Evolutionary conservation across 2,329 filamentous ascomycete species (phyloP), one percentile per base, ranked within the genome.

Genomic region (Fusarium sp.): DNA sequence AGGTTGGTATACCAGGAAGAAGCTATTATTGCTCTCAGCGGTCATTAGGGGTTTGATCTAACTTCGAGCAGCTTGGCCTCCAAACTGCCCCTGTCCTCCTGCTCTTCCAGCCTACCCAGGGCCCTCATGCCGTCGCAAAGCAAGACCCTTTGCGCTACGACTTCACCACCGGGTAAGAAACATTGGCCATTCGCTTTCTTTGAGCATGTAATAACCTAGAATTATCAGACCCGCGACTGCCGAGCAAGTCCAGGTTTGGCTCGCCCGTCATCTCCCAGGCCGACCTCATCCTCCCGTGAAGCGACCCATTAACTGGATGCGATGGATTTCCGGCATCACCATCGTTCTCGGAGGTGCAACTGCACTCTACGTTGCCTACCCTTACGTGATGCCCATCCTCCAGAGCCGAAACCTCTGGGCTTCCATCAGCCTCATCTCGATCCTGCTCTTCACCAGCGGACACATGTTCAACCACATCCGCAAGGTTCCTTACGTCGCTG

Each of bases 401-500:
- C 94, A 95, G 83, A 98, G 93, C 86, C 93, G 96, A 77, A 98
- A 97, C 80, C 85, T 98, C 20, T 99, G 97, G 97, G 95, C 96
- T 27, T 94, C 94, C 24, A 84, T 97, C 79, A 97, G 94, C 83
- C 86, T 99, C 76, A 95, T 98, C 79, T 88, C 92, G 16, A 95
- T 99, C 73, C 89, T 99, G 48, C 88, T 98, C 67, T 99, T 98
- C 85, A 98, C 93, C 56, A 97, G 94, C 78, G 97, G 97, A 43
- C 95, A 98, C 85, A 99, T 99, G 97, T 99, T 97, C 89, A 99
- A 98, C 84, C 95, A 98, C 81, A 99, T 99, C 81, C 91, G 97
- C 78, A 96, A 97, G 83, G 94, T 97, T 4, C 97, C 97, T 4
- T 99, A 99, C 79, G 95, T 98, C 35, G 88, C 92, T 48, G 94